phyloP scores from a whole-genome alignment of 2,329 filamentous ascomycete genomes.

The Metarhizium anisopliae region DNA sequence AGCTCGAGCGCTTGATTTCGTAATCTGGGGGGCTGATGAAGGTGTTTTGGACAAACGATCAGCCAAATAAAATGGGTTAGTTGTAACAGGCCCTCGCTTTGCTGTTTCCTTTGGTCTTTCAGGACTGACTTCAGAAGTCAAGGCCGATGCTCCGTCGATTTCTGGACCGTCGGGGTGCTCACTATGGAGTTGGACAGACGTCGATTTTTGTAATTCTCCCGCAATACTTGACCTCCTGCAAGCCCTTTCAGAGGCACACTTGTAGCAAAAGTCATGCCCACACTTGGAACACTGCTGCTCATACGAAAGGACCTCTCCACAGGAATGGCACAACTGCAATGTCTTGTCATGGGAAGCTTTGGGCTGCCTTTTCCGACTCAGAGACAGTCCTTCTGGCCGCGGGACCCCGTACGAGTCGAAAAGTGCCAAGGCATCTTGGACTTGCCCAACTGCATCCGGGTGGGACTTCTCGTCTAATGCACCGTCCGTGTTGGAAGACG shows the following conservation, averaged over 20 bases:
- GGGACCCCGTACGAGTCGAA: conserved; percentile 38
- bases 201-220: background rate
- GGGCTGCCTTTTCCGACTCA: conserved; percentile 20
- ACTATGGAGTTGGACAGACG: background rate
- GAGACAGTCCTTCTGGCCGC: conserved; percentile 37
- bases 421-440: conserved; percentile 35
- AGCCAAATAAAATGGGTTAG: conserved; percentile 24
- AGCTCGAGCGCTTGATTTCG: conserved; percentile 11
- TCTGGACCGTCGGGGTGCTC: background rate
- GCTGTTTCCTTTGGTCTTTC: conserved; percentile 5
- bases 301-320: conserved; percentile 30
- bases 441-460: conserved; percentile 25
- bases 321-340: conserved; percentile 39
- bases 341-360: conserved; percentile 14
- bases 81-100: conserved; percentile 12
- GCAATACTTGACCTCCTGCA: background rate
- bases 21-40: conserved; percentile 13
- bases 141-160: too few relatives aligned
- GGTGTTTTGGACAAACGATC: conserved; percentile 16
- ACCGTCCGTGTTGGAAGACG: background rate
- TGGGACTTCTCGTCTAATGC: conserved; percentile 4
- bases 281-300: conserved; percentile 36
- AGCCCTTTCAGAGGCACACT: conserved; percentile 31
- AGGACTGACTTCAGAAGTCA: background rate
- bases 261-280: conserved; percentile 40